Percentiles rank a stretch among this genome's conserved stretches.
These are phyloP conservation scores for Geotrichum citri-aurantii DNA, from an alignment of 1,139 yeast genomes.

Conservation along the genomic window DNA sequence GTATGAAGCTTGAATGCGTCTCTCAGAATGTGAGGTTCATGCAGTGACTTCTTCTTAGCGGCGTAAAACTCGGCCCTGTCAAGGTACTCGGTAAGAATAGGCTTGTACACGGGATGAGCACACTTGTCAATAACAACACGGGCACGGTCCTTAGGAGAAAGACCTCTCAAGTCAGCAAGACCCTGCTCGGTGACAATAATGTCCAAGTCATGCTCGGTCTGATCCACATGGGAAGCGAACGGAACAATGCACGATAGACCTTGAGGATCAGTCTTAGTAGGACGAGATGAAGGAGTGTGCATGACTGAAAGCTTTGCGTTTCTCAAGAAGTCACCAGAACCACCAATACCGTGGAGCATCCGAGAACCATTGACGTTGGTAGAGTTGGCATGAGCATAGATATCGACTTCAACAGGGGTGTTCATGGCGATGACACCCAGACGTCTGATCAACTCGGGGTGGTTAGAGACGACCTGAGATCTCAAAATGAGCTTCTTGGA, in stretches of 20 bases:
- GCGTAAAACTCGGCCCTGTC: constrained; percentile 76
- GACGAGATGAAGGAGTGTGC: constrained; percentile 97
- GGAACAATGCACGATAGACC: constrained; percentile 97
- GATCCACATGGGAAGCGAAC: constrained; percentile 96
- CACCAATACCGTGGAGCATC: constrained; percentile 97
- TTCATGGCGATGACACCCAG: constrained; percentile 98
- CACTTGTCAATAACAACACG: constrained; percentile 75
- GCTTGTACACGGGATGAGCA: constrained; percentile 92
- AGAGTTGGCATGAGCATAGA: constrained; percentile 97
- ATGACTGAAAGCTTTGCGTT: constrained; percentile 93
- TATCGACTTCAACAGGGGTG: constrained; percentile 97
- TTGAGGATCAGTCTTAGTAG: constrained; percentile 84
- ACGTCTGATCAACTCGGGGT: constrained; percentile 94
- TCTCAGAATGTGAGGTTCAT: constrained; percentile 87
- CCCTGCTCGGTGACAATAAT: constrained; percentile 93
- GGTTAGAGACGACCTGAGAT: constrained; percentile 91
- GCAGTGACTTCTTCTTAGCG: constrained; percentile 68
- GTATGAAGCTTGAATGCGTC: constrained; percentile 94
- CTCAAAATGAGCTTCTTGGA: constrained; percentile 79
- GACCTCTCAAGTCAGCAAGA: constrained; percentile 91
- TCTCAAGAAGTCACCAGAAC: constrained; percentile 93
- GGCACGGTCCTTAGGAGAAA: constrained; percentile 92
- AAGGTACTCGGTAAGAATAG: constrained; percentile 75
- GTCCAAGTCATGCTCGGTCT: constrained; percentile 96
- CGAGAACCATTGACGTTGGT: constrained; percentile 95